phyloP scores from a whole-genome alignment of 1,139 yeast species.

The Spathaspora sp. region DNA sequence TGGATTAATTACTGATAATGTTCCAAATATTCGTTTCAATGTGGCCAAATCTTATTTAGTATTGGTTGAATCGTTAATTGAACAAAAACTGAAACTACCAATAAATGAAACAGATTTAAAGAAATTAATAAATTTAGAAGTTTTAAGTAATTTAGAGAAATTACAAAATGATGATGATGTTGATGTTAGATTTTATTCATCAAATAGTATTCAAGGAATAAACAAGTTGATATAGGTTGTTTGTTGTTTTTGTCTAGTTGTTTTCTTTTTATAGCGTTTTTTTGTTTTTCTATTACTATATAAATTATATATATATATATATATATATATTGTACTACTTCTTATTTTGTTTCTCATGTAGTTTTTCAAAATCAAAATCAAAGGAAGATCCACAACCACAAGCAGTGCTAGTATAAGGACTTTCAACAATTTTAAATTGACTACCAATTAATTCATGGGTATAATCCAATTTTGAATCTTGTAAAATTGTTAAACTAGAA shows the following conservation, averaged over 20 bases:
- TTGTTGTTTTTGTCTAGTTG: not conserved
- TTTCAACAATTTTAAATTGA: conserved; percentile 86
- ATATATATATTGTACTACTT: conserved; percentile 3
- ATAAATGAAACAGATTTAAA: conserved; percentile 26
- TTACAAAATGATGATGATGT: conserved; percentile 74
- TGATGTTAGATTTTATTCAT: conserved; percentile 88
- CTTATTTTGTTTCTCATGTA: conserved; percentile 23
- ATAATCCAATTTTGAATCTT: conserved; percentile 86
- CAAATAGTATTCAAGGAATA: conserved; percentile 51
- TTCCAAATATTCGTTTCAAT: conserved; percentile 93
- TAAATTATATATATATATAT: not conserved
- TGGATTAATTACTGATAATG: conserved; percentile 71
- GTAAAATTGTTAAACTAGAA: conserved; percentile 73
- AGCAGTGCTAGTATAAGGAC: conserved; percentile 85
- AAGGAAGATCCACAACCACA: conserved; percentile 98
- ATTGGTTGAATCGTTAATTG: conserved; percentile 52
- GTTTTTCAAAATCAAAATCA: conserved; percentile 76
- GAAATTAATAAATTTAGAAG: conserved; percentile 50
- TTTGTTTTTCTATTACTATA: not conserved
- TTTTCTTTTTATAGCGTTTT: not conserved
- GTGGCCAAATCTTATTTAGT: conserved; percentile 81
- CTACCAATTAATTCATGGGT: conserved; percentile 93
- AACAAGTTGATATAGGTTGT: conserved; percentile 18
- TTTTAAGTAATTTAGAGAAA: conserved; percentile 65
- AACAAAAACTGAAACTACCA: conserved; percentile 18